A percentile compares a stretch with the other conserved stretches of the same genome.
Evolutionary conservation across 176 grass and related monocot genomes (phyloP).

Genomic region (Poa annua): DNA sequence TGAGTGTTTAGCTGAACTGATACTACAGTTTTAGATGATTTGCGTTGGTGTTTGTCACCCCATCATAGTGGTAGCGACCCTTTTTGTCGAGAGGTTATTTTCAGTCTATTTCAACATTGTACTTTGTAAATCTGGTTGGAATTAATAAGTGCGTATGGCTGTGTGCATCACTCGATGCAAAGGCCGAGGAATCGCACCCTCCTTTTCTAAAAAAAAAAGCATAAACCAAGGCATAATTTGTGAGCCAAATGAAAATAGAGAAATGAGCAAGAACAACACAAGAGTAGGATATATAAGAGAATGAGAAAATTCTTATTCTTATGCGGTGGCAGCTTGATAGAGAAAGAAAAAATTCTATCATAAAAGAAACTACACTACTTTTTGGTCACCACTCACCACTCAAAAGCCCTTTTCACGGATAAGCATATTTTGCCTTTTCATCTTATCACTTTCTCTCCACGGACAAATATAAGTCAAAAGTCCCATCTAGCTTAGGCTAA

Average conservation of each 20-base stretch:
- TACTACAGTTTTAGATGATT: too few species aligned
- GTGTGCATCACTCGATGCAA: too few species aligned
- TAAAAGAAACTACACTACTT: neutral
- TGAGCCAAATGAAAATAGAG: neutral
- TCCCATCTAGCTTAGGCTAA: neutral
- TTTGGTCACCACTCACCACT: slow-evolving; percentile 8
- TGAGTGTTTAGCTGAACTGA: too few species aligned
- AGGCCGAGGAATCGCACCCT: too few species aligned
- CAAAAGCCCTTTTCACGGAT: slow-evolving; percentile 43
- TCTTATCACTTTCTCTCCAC: neutral
- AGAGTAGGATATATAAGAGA: neutral
- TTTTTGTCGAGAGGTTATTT: too few species aligned
- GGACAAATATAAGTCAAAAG: neutral
- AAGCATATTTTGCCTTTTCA: slow-evolving; percentile 37
- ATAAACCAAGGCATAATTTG: neutral
- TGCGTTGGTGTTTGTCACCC: too few species aligned
- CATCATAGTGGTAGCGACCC: too few species aligned
- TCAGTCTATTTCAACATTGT: too few species aligned
- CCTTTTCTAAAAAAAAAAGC: too few species aligned
- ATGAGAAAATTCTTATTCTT: neutral
- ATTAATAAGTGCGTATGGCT: too few species aligned
- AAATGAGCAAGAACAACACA: neutral
- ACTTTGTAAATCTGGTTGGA: too few species aligned
- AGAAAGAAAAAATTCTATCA: neutral
- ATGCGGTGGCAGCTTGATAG: neutral